A percentile compares a stretch with the other conserved stretches of the same genome.
phyloP scores from a whole-genome alignment of 2,329 filamentous ascomycete species.

The Davidsoniella virescens region DNA sequence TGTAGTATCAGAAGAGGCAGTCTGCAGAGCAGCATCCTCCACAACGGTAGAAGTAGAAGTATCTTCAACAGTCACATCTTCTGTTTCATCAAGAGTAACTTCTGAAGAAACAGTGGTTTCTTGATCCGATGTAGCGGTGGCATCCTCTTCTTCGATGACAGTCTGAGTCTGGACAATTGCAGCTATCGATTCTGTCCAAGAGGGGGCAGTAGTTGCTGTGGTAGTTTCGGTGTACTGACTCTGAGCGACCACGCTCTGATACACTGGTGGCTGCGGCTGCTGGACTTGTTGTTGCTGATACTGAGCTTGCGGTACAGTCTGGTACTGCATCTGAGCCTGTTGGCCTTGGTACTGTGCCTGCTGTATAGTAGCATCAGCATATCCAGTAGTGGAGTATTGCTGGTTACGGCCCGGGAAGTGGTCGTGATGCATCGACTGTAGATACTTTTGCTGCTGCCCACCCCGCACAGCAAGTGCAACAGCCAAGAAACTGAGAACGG shows the following conservation, averaged over 20 bases:
- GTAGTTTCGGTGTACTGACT: too few relatives aligned
- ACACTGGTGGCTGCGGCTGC: neutral
- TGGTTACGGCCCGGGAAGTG: slow-evolving; percentile 5
- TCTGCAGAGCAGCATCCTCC: neutral
- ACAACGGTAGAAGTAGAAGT: neutral
- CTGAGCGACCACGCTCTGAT: too few relatives aligned
- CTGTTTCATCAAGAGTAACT: neutral
- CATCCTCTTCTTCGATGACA: neutral
- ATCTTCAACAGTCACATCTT: neutral
- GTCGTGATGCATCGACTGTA: slow-evolving; percentile 10
- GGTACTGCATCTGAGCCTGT: slow-evolving; percentile 15
- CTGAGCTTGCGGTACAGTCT: slow-evolving; percentile 1
- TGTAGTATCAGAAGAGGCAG: neutral
- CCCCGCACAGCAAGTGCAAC: slow-evolving; percentile 30
- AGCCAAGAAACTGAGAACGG: slow-evolving; percentile 36
- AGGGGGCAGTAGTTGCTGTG: too few relatives aligned
- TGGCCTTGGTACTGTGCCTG: slow-evolving; percentile 20
- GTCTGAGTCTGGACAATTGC: too few relatives aligned
- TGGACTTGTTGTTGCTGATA: neutral
- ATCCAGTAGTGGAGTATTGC: slow-evolving; percentile 1
- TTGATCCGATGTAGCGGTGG: neutral
- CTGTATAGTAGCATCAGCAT: slow-evolving; percentile 13
- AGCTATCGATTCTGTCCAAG: too few relatives aligned
- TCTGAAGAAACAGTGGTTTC: neutral
- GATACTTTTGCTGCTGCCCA: slow-evolving; percentile 16